Base-by-base conservation (phyloP, 225 moss, liverwort and hornwort species). In the Pleurozium schreberi region DNA sequence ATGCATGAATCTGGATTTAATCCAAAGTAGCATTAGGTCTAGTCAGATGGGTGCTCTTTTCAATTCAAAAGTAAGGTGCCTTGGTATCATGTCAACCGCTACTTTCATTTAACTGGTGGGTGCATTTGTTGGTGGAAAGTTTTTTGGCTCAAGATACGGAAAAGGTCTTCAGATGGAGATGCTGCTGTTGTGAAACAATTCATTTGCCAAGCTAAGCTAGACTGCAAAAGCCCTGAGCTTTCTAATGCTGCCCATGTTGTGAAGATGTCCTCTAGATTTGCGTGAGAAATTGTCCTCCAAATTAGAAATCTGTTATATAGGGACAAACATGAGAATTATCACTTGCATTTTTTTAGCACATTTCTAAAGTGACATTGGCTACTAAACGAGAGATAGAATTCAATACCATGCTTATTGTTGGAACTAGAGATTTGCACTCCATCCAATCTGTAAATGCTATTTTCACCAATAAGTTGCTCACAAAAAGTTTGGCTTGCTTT, bases 251-350 rank as follows among this genome's bases (percentile, higher is more conserved):
- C 14, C 42, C 25, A 71, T 43, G 27, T 71, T 14, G 71, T 71
- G 1, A 0, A 43, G 8, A 40, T 71, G 42, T n/a, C n/a, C n/a
- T n/a, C n/a, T n/a, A n/a, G n/a, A n/a, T 13, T 9, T 71, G 8
- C 3, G 8, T 8, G 14, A 26, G 2, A 40, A 42, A 14, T 11
- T 63, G 63, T 63, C 63, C 3, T 71, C 7, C 8, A 25, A 43
- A n/a, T 15, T 9, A 5, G 26, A 43, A 15, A 40, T 43, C 5
- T 25, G 25, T 42, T 71, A 71, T 26, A 71, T 5, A 8, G 1
- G 71, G 12, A 25, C 25, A 71, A 42, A 25, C 5, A 17, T 3
- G 18, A 64, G 14, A 8, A 5, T 0, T 71, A 43, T 71, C 26
- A 14, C 43, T 0, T 6, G 7, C n/a, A 43, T 26, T 43, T 1